Evolutionary conservation across 2,329 filamentous ascomycete species (phyloP), one percentile per base, ranked within the genome.

Genomic region (Colletotrichum horii): DNA sequence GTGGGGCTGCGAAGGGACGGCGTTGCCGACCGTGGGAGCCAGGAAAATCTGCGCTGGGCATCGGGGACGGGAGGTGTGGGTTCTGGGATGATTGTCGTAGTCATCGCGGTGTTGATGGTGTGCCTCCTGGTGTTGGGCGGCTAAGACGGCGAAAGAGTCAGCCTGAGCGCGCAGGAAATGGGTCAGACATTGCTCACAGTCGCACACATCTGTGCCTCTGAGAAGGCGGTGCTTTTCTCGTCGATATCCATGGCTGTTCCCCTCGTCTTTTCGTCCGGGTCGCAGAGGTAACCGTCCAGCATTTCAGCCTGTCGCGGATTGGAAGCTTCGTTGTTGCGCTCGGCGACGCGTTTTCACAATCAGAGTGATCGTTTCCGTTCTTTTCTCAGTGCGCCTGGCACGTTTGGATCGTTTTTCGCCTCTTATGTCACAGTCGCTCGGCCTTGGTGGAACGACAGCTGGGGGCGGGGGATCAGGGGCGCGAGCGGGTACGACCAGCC

Each of bases 401-500:
- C 52, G 28, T 38, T 34, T 28, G 22, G 28, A 43, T 62, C 24
- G 48, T 19, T 34, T 24, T 24, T 30, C 26, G 43, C 28, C 58
- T 48, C 56, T 62, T 70, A 30, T 64, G 36, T 26, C 55, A 66
- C 52, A 12, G 16, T 60, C 30, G 66, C 68, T 70, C 67, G 66
- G 24, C 52, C 22, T 43, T 22, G 30, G 58, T 65, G 68, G 43
- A 66, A 58, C 64, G 64, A 24, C 58, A 72, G 73, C 32, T 67
- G 62, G 89, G 77, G 90, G 79, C 77, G 70, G 87, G 88, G 43
- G 22, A 56, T 48, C 34, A 19, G 61, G 68, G 36, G 90, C 87
- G 79, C 93, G 89, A 70, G 89, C 87, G 48, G 96, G 96, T 12
- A 97, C 91, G 66, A 91, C 89, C 82, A 98, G 96, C 70, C 93